Conservation (phyloP, 2,329 filamentous ascomycete genomes). For the Neonectria neomacrospora region DNA sequence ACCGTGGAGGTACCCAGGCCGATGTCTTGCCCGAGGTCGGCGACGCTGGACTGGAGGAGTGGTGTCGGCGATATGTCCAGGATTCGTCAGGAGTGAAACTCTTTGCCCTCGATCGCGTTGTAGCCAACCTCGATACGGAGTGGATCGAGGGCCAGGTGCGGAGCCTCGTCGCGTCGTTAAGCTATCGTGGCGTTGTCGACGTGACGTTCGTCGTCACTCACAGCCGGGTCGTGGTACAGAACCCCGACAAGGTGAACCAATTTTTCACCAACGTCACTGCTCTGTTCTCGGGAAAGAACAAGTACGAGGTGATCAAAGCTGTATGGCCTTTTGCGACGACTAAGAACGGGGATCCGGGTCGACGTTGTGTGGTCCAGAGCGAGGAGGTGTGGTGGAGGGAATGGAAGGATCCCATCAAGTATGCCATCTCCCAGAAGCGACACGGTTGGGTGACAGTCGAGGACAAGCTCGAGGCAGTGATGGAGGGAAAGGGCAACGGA, state of each 20-base stretch:
- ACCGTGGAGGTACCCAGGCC: conserved; percentile 59
- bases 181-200: conserved; percentile 61
- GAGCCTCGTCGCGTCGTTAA: conserved; percentile 60
- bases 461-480: conserved; percentile 64
- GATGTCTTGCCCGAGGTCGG: conserved; percentile 56
- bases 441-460: conserved; percentile 60
- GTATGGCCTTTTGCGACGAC: conserved; percentile 68
- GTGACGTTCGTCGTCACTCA: conserved; percentile 64
- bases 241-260: conserved; percentile 63
- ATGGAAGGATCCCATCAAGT: conserved; percentile 47
- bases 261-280: conserved; percentile 64
- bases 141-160: conserved; percentile 67
- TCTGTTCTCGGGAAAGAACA: conserved; percentile 63
- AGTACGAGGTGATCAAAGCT: conserved; percentile 65
- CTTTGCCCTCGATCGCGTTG: conserved; percentile 63
- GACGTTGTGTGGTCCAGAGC: conserved; percentile 62
- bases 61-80: conserved; percentile 60
- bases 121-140: conserved; percentile 64
- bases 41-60: conserved; percentile 59
- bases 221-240: conserved; percentile 60
- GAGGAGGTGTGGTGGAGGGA: conserved; percentile 67
- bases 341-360: conserved; percentile 56
- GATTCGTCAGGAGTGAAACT: conserved; percentile 58
- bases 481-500: conserved; percentile 58
- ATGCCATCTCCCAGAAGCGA: conserved; percentile 60